phyloP scores from a whole-genome alignment of 192 early-diverging fungal genomes.

The Piromyces finnis region DNA sequence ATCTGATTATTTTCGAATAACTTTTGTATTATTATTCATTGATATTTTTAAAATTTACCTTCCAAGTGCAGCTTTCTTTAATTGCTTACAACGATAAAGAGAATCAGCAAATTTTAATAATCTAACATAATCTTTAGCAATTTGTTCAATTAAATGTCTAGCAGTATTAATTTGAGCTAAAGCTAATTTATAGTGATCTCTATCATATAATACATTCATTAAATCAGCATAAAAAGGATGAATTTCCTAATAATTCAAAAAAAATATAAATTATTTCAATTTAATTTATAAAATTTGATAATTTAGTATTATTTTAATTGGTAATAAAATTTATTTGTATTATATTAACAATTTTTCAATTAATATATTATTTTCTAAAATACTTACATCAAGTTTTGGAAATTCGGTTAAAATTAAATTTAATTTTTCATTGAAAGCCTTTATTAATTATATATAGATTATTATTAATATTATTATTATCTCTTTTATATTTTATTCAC shows the following conservation, averaged over 20 bases:
- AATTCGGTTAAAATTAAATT: slow-evolving; percentile 85
- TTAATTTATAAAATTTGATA: no score
- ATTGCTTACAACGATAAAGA: slow-evolving; percentile 95
- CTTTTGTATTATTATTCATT: no score
- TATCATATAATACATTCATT: slow-evolving; percentile 99
- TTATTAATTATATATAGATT: background rate
- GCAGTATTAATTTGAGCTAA: slow-evolving; percentile 97
- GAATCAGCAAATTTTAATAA: slow-evolving; percentile 99
- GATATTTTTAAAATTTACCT: no score
- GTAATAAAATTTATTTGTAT: background rate
- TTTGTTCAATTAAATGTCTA: slow-evolving; percentile 85
- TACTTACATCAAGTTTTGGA: slow-evolving; percentile 83
- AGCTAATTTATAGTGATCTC: slow-evolving; percentile 99
- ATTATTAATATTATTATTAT: background rate
- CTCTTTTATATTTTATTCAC: no score
- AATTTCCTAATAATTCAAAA: slow-evolving; percentile 72
- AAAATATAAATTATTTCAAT: no score
- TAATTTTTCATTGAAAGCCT: slow-evolving; percentile 88
- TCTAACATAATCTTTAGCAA: slow-evolving; percentile 93
- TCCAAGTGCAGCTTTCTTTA: slow-evolving; percentile 94
- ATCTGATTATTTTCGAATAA: no score
- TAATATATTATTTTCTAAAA: background rate
- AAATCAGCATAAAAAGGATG: slow-evolving; percentile 99
- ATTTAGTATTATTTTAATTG: no score
- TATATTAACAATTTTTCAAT: background rate